Conservation (phyloP, 2,329 filamentous ascomycete species). For the Tricladium varicosporioides region DNA sequence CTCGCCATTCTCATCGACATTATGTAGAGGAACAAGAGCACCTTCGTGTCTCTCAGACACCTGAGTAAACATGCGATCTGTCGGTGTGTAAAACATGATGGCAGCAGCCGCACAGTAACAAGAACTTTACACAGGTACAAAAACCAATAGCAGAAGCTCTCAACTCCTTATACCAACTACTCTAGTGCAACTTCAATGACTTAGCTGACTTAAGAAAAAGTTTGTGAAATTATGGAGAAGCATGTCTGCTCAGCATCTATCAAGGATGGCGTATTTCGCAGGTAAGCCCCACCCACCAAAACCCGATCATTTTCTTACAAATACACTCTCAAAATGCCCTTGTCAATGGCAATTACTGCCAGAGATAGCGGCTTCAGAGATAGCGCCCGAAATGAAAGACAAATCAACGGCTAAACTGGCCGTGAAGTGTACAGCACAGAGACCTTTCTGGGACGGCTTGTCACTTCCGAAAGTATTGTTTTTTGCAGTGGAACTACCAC, state of each 20-base stretch:
- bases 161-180: neutral
- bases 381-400: neutral
- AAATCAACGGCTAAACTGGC: too few species aligned
- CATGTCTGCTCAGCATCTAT: neutral
- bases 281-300: neutral
- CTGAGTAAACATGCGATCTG: conserved; percentile 26
- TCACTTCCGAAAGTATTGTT: too few species aligned
- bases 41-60: conserved; percentile 17
- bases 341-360: neutral
- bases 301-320: neutral
- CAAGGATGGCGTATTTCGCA: too few species aligned
- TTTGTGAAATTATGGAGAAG: neutral
- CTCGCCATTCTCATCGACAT: conserved; percentile 20
- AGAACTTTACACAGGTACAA: neutral
- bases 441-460: too few species aligned
- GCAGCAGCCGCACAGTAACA: neutral
- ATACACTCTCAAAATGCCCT: neutral
- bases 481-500: too few species aligned
- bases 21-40: conserved; percentile 26
- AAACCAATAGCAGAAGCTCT: neutral
- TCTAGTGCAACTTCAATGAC: neutral
- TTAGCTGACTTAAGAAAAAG: neutral
- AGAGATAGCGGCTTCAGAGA: neutral
- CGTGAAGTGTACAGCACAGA: too few species aligned
- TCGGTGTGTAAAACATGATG: conserved; percentile 27